Conservation (phyloP, 2,329 filamentous ascomycete species). For the Ceratocystis papillata region DNA sequence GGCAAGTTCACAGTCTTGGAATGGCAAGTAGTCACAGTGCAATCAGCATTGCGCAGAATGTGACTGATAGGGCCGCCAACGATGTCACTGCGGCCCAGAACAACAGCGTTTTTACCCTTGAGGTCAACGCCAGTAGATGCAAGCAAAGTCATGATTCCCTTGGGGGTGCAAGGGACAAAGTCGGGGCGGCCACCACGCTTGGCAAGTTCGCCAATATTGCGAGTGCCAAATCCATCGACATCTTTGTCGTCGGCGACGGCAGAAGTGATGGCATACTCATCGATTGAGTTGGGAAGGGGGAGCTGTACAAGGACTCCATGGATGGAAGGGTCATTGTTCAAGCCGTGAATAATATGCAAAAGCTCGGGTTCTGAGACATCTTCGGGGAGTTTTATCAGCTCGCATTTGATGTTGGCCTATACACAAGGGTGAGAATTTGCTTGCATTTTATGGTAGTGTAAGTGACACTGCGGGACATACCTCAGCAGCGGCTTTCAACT, state of each 20-base stretch:
- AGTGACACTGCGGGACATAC: constrained; percentile 38
- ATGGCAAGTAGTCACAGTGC: constrained; percentile 93
- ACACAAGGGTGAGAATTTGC: constrained; percentile 3
- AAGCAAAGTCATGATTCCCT: constrained; percentile 90
- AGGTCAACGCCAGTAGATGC: constrained; percentile 73
- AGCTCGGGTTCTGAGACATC: constrained; percentile 75
- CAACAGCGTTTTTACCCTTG: constrained; percentile 84
- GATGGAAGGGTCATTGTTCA: constrained; percentile 78
- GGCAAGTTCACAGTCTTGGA: constrained; percentile 69
- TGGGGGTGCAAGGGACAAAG: constrained; percentile 91
- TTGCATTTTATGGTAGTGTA: not conserved
- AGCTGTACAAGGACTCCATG: constrained; percentile 93
- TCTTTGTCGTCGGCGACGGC: constrained; percentile 90
- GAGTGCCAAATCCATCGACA: constrained; percentile 89
- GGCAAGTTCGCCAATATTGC: constrained; percentile 91
- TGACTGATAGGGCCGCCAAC: constrained; percentile 96
- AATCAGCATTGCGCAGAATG: constrained; percentile 86
- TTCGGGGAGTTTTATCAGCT: constrained; percentile 73
- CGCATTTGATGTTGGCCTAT: constrained; percentile 83
- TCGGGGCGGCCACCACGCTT: constrained; percentile 84
- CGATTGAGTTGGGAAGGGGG: constrained; percentile 77
- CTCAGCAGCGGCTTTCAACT: constrained; percentile 91
- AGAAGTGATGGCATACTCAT: constrained; percentile 82
- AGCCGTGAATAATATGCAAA: constrained; percentile 63
- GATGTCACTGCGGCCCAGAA: constrained; percentile 90